Conservation (phyloP, 371 early-diverging fungal species). For the Mortierella sp. region DNA sequence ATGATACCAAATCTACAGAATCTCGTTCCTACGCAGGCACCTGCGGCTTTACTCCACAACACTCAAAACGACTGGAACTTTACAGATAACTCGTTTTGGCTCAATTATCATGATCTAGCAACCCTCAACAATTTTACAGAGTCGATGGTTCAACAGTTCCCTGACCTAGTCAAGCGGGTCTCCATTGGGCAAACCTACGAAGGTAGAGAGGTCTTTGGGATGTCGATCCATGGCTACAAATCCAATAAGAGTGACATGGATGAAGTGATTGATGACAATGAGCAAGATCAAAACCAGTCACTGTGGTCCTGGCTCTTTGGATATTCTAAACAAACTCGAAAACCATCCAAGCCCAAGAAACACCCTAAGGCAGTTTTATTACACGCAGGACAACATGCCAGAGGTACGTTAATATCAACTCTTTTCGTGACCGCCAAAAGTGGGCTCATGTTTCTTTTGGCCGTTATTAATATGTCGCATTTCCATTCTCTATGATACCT, state of each 20-base stretch:
- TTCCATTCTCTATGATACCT: not conserved
- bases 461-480: not conserved
- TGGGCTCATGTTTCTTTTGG: not conserved
- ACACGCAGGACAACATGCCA: slow-evolving; percentile 57
- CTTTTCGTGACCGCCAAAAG: not conserved
- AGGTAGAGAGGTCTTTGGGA: slow-evolving; percentile 58
- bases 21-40: slow-evolving; percentile 31
- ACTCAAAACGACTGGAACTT: slow-evolving; percentile 25
- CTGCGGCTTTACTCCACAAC: slow-evolving; percentile 2
- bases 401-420: slow-evolving; percentile 26
- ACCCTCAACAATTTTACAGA: slow-evolving; percentile 54
- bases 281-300: not conserved
- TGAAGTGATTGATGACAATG: not conserved
- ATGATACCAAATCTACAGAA: slow-evolving; percentile 53
- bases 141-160: slow-evolving; percentile 37
- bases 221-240: slow-evolving; percentile 51
- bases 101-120: slow-evolving; percentile 38
- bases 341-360: slow-evolving; percentile 43
- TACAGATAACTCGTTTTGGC: slow-evolving; percentile 47
- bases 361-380: slow-evolving; percentile 26
- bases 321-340: not conserved
- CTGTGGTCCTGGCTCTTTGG: slow-evolving; percentile 36
- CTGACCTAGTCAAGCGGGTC: slow-evolving; percentile 54
- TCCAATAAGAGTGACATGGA: slow-evolving; percentile 15
- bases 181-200: slow-evolving; percentile 59